These are phyloP conservation scores for Trapa incisa DNA, from an alignment of 345 rosid species.

Conservation along the genomic window DNA sequence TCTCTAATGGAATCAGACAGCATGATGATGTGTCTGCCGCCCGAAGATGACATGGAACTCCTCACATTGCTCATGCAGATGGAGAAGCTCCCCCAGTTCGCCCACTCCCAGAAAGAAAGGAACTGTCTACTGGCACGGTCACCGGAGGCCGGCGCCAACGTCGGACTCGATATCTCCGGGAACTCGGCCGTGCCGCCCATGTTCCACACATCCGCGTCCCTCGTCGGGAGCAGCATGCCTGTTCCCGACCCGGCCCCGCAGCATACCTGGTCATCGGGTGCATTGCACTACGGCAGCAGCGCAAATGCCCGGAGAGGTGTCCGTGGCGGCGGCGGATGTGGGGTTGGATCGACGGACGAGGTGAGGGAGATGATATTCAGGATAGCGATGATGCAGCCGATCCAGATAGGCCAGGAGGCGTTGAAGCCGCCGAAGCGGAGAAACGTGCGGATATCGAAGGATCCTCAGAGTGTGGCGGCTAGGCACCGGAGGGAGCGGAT, in stretches of 20 bases:
- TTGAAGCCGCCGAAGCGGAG: conserved; percentile 75
- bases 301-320: not conserved
- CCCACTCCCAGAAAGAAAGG: not conserved
- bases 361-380: conserved; percentile 82
- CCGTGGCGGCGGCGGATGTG: conserved; percentile 7
- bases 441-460: conserved; percentile 85
- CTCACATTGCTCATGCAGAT: conserved; percentile 14
- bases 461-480: conserved; percentile 92
- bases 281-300: not conserved
- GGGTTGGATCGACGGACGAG: conserved; percentile 41
- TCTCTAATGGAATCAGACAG: conserved; percentile 13
- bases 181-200: not conserved
- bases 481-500: conserved; percentile 78
- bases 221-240: too few relatives aligned
- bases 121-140: not conserved
- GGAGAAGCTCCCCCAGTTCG: conserved; percentile 9
- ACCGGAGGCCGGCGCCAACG: not conserved
- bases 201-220: not conserved
- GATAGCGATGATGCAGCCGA: conserved; percentile 81
- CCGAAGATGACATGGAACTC: conserved; percentile 19
- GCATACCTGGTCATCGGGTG: not conserved
- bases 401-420: conserved; percentile 77
- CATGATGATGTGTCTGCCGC: conserved; percentile 15
- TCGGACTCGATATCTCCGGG: conserved; percentile 1
- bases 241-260: not conserved